Conservation (phyloP, 2,329 filamentous ascomycete genomes). For the Huntiella decipiens region DNA sequence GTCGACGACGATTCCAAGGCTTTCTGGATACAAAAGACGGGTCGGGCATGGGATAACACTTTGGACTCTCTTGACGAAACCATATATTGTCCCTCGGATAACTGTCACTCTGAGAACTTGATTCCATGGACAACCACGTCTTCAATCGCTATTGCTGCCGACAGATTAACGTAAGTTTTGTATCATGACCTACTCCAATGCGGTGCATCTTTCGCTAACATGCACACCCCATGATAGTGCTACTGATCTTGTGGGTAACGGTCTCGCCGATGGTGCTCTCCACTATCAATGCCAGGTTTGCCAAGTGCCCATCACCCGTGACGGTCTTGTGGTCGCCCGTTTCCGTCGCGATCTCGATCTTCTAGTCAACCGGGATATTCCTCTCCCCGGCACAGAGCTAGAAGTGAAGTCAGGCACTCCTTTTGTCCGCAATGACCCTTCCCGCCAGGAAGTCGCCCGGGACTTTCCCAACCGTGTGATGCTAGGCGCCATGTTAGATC, state of each 20-base stretch:
- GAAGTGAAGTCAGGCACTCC: constrained; percentile 32
- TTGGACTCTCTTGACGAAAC: constrained; percentile 29
- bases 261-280: constrained; percentile 43
- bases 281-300: constrained; percentile 32
- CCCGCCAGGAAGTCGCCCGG: constrained; percentile 14
- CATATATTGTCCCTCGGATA: constrained; percentile 30
- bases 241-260: constrained; percentile 23
- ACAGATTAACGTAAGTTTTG: constrained; percentile 1
- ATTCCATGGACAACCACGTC: constrained; percentile 40
- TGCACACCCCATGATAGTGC: background rate
- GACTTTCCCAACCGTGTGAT: constrained; percentile 32
- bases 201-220: background rate
- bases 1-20: constrained; percentile 23
- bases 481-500: background rate
- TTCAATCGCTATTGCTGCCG: constrained; percentile 17
- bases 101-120: constrained; percentile 24
- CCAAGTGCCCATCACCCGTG: constrained; percentile 29
- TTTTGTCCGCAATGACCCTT: background rate
- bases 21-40: constrained; percentile 28
- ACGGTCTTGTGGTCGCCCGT: constrained; percentile 40
- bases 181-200: background rate
- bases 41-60: constrained; percentile 38
- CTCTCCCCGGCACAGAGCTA: constrained; percentile 52
- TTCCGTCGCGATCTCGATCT: constrained; percentile 36
- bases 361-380: constrained; percentile 26